A percentile compares a stretch with the other conserved stretches of the same genome.
phyloP scores from a whole-genome alignment of 345 rosid species.

The Pelargonium nanum region DNA sequence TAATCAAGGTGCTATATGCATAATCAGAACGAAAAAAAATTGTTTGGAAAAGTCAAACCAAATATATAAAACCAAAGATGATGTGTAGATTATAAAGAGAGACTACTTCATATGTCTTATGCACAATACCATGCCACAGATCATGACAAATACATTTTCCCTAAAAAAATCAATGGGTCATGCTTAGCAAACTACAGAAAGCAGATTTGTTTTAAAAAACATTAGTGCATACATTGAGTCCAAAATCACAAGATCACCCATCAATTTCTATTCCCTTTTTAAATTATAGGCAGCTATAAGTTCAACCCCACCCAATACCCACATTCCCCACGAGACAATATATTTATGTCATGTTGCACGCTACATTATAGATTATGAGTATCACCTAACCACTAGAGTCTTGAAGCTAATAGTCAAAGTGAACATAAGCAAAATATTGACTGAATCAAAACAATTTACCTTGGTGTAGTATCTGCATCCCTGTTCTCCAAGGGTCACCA shows the following conservation, averaged over 20 bases:
- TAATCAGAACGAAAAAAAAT: too few relatives aligned
- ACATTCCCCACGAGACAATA: background rate
- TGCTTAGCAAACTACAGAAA: background rate
- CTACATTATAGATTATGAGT: too few relatives aligned
- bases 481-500: constrained; percentile 88
- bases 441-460: constrained; percentile 25
- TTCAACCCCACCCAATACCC: too few relatives aligned
- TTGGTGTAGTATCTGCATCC: constrained; percentile 94
- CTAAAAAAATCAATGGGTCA: background rate
- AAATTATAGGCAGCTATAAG: too few relatives aligned
- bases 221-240: background rate
- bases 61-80: too few relatives aligned
- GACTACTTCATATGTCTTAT: too few relatives aligned
- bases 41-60: too few relatives aligned
- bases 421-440: background rate
- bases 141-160: too few relatives aligned
- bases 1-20: background rate
- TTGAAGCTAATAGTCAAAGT: background rate
- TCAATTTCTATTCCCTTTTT: background rate
- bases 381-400: too few relatives aligned
- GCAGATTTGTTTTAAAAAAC: background rate
- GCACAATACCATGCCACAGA: too few relatives aligned
- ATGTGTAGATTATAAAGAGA: too few relatives aligned
- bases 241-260: background rate
- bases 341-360: background rate